Conservation (phyloP, 2,329 filamentous ascomycete genomes). For the Dactylellina drechsleri region DNA sequence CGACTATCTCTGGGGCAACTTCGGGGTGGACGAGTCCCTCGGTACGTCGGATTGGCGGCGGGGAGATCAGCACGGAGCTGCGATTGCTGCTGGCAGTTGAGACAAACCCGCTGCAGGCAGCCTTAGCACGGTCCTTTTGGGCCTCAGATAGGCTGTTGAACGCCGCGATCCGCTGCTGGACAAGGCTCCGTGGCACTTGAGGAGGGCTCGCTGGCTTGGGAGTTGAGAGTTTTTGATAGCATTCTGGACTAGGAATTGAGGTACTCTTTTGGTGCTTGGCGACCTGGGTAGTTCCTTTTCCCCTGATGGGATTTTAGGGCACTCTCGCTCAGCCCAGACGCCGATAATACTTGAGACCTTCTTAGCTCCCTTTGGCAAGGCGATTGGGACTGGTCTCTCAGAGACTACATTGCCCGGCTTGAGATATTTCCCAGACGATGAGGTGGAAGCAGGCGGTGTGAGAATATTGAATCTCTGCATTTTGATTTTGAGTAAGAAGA, state of each 20-base stretch:
- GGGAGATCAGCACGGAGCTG: background rate
- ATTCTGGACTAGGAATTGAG: slow-evolving; percentile 20
- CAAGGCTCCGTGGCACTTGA: slow-evolving; percentile 5
- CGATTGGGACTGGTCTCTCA: slow-evolving; percentile 13
- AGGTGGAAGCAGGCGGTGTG: slow-evolving; percentile 8
- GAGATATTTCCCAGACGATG: slow-evolving; percentile 12
- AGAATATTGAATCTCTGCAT: slow-evolving; percentile 3
- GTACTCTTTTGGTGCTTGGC: slow-evolving; percentile 12
- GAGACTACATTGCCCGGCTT: background rate
- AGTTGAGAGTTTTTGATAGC: slow-evolving; percentile 13
- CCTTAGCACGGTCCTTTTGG: slow-evolving; percentile 11
- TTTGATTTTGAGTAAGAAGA: background rate
- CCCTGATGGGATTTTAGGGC: background rate
- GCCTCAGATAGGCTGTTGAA: slow-evolving; percentile 21
- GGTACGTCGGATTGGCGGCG: background rate
- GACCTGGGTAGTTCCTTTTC: background rate
- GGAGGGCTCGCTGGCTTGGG: background rate
- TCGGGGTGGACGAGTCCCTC: slow-evolving; percentile 5
- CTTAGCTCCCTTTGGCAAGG: slow-evolving; percentile 20
- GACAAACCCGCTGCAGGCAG: slow-evolving; percentile 1
- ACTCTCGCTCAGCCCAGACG: slow-evolving; percentile 28
- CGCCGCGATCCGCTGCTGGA: slow-evolving; percentile 34
- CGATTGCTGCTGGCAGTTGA: background rate
- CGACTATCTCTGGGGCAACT: background rate
- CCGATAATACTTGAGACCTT: slow-evolving; percentile 37